Evolutionary conservation across 805 yeast species (phyloP).

Genomic region (Cyberlindnera petersonii): DNA sequence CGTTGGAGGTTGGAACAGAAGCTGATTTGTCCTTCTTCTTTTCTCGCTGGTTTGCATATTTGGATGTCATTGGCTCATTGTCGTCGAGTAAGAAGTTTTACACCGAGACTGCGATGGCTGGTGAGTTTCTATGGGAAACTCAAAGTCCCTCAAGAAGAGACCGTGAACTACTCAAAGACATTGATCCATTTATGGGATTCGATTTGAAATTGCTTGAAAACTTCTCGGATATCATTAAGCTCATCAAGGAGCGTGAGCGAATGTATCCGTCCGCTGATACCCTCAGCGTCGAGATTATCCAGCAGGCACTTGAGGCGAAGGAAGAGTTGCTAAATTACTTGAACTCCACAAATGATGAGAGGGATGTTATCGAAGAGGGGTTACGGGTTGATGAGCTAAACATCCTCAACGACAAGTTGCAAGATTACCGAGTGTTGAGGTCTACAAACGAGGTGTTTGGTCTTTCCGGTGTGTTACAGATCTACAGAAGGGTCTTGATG

Average conservation of each 20-base stretch:
- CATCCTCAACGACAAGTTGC: conserved; percentile 3
- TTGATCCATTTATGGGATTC: conserved; percentile 64
- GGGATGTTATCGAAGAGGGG: conserved; percentile 24
- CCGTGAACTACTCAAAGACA: conserved; percentile 35
- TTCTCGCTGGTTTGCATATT: conserved; percentile 64
- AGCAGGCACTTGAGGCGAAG: conserved; percentile 39
- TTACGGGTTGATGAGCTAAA: conserved; percentile 12
- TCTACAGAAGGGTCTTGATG: conserved; percentile 53
- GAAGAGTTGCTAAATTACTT: conserved; percentile 28
- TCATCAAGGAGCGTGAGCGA: conserved; percentile 32
- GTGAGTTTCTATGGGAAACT: conserved; percentile 22
- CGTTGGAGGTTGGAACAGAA: conserved; percentile 19
- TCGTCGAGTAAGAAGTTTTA: conserved; percentile 41
- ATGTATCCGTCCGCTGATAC: conserved; percentile 17
- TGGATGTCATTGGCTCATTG: conserved; percentile 60
- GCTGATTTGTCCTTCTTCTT: conserved; percentile 43
- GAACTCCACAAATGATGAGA: conserved; percentile 24
- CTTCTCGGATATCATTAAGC: conserved; percentile 44
- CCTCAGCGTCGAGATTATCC: conserved; percentile 11
- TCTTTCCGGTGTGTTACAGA: conserved; percentile 50
- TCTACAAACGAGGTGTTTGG: conserved; percentile 52
- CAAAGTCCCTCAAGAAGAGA: conserved; percentile 14
- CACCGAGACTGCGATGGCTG: conserved; percentile 30
- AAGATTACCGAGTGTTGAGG: conserved; percentile 29
- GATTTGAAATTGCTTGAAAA: conserved; percentile 58